Evolutionary conservation across 169 alveolate species (phyloP).

Genomic region (Cryptosporidium andersoni): DNA sequence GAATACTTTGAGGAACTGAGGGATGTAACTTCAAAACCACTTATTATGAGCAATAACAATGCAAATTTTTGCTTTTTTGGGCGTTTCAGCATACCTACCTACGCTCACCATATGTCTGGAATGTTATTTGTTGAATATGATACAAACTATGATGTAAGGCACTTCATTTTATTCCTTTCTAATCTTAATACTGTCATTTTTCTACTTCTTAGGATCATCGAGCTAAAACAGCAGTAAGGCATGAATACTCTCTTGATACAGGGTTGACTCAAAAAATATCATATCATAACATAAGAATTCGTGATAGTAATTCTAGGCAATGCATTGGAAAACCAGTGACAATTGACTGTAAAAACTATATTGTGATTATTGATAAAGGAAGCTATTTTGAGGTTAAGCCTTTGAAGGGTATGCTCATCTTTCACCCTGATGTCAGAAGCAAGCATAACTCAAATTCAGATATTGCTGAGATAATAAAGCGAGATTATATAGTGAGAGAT

Average conservation of each 20-base stretch:
- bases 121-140: constrained; percentile 30
- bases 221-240: too few species aligned
- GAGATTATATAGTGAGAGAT: constrained; percentile 60
- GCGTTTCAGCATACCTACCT: constrained; percentile 62
- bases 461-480: constrained; percentile 56
- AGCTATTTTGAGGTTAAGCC: constrained; percentile 24
- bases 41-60: constrained; percentile 17
- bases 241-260: not conserved
- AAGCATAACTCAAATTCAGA: constrained; percentile 53
- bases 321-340: constrained; percentile 51
- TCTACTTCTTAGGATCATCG: constrained; percentile 9
- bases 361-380: constrained; percentile 50
- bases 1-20: constrained; percentile 47
- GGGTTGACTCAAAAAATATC: not conserved
- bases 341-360: constrained; percentile 12
- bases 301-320: constrained; percentile 65
- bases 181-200: too few species aligned
- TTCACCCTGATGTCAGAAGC: constrained; percentile 42
- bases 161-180: not conserved
- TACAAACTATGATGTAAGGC: constrained; percentile 24
- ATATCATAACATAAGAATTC: constrained; percentile 8
- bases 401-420: constrained; percentile 36
- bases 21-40: constrained; percentile 1
- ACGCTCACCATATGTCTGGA: constrained; percentile 63
- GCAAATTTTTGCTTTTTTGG: constrained; percentile 50